Conservation (phyloP, 1,284 basidiomycete species). For the Rhodofomes roseus region DNA sequence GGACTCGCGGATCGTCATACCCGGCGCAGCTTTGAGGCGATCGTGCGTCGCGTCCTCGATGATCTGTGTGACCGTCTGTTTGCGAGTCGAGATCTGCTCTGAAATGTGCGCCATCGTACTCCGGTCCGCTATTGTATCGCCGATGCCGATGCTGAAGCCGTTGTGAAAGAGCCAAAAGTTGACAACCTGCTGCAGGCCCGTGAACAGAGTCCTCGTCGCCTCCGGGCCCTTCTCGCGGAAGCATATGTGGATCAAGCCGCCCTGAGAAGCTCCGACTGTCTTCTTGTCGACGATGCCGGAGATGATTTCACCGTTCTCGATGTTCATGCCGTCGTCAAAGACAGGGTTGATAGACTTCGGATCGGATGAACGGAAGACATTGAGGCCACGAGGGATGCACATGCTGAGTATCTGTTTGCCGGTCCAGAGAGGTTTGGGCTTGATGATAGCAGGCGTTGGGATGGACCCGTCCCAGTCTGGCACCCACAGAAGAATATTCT, state of each 20-base stretch:
- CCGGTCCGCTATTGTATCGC: conserved; percentile 94
- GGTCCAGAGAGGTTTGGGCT: conserved; percentile 97
- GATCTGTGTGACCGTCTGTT: conserved; percentile 68
- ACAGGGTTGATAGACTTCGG: conserved; percentile 79
- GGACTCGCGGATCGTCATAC: conserved; percentile 99
- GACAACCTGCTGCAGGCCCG: conserved; percentile 91
- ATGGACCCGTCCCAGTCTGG: conserved; percentile 96
- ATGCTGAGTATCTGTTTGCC: conserved; percentile 96
- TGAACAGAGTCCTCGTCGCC: conserved; percentile 89
- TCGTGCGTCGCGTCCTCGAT: conserved; percentile 82
- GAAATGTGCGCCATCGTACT: conserved; percentile 88
- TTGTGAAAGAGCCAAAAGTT: conserved; percentile 99
- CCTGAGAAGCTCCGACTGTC: conserved; percentile 93
- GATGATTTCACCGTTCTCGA: conserved; percentile 96
- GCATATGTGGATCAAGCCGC: conserved; percentile 94
- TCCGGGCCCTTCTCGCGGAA: conserved; percentile 98
- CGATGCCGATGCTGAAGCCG: conserved; percentile 98
- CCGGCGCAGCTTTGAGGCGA: conserved; percentile 82
- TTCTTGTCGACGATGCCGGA: conserved; percentile 98
- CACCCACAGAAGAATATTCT: conserved; percentile 97
- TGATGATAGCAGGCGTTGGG: conserved; percentile 91
- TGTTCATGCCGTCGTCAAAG: conserved; percentile 91
- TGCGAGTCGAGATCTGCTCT: conserved; percentile 79
- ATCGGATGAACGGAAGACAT: conserved; percentile 82
- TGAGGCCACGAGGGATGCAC: conserved; percentile 95